Evolutionary conservation across 768 basidiomycete genomes (phyloP), one percentile per base, ranked within the genome.

Genomic region (Podaxis sp.): DNA sequence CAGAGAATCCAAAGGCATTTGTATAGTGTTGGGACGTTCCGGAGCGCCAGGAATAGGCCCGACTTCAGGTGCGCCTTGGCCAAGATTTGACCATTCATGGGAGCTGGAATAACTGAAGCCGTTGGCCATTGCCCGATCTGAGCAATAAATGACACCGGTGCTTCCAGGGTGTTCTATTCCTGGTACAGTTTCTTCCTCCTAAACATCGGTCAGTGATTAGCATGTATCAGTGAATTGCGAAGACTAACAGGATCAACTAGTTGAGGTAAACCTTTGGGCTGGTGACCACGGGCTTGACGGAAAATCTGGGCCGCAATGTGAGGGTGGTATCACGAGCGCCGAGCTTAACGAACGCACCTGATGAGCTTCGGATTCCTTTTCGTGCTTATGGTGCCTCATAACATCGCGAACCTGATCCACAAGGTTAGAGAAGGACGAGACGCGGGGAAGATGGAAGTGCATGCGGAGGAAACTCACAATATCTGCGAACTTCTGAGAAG

Each of bases 81-180:
- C 96, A 9, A 93, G 81, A 70, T 94, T 93, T 4, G 90, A 83
- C 93, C 93, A 95, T 66, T 89, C 87, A 69, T 92, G 88, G 13
- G 87, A 87, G 66, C 80, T 79, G 63, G 89, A 84, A 67, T 92
- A 91, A 66, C 78, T 88, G 79, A 95, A 97, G 8, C 95, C 95
- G 71, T 97, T 96, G 11, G 94, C 94, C 79, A 94, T 93, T n/a
- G 95, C 92, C 63, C 95, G 87, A 71, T 95, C 92, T 1, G 92
- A 93, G 74, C 94, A 95, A 73, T 96, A 97, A 69, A 96, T 84
- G 24, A 83, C 83, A 52, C 82, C 83, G 36, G 83, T 84, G 69
- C 81, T 82, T 51, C 83, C 82, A 55, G 92, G 92, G 71, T 92
- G 92, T 70, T 88, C 83, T 69, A 93, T 92, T 54, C 92, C 93